Conservation (phyloP, 257 asterid species). For the Rhazya stricta region DNA sequence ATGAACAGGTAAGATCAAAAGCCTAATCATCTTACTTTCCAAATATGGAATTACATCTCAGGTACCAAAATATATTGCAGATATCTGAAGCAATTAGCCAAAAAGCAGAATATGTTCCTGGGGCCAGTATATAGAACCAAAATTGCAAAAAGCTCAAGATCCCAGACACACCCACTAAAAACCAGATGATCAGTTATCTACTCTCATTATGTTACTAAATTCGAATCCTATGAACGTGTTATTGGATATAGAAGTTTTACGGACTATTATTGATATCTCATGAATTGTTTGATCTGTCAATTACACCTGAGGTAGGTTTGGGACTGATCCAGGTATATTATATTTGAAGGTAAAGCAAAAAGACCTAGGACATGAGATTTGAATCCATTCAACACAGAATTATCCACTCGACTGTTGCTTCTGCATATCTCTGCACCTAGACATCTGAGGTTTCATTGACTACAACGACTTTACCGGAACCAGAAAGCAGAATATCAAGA, state of each 20-base stretch:
- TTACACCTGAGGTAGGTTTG: background rate
- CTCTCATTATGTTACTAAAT: background rate
- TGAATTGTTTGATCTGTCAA: too few relatives aligned
- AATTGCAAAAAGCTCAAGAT: background rate
- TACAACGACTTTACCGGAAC: background rate
- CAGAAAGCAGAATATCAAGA: background rate
- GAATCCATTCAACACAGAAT: background rate
- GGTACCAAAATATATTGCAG: background rate
- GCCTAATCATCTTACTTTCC: background rate
- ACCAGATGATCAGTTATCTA: background rate
- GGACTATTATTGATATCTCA: background rate
- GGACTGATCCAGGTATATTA: background rate
- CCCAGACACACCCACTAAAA: background rate
- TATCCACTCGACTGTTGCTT: background rate
- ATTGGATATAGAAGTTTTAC: background rate
- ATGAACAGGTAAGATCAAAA: background rate
- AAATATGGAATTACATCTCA: background rate
- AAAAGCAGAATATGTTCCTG: background rate
- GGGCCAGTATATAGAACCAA: background rate
- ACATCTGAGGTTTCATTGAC: background rate
- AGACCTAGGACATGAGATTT: background rate
- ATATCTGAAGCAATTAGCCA: background rate
- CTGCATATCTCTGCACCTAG: background rate
- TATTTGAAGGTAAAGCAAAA: background rate
- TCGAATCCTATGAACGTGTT: background rate